Evolutionary conservation across 2,329 filamentous ascomycete genomes (phyloP).

Genomic region (Pseudogymnoascus sp.): DNA sequence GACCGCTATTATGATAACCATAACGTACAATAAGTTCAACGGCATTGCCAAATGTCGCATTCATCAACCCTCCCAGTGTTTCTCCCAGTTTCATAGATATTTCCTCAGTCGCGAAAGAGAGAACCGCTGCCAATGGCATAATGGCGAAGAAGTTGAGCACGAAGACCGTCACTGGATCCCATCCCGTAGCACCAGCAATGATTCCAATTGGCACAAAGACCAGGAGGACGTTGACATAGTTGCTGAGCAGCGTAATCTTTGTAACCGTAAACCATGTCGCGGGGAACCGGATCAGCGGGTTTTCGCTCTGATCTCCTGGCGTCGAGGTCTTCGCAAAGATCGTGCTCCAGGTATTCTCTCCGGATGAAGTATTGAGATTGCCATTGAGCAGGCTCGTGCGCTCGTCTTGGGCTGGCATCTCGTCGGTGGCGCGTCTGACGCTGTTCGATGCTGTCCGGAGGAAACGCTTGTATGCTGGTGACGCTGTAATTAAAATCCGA

Average conservation of each 20-base stretch:
- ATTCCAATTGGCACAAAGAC: slow-evolving; percentile 74
- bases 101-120: slow-evolving; percentile 52
- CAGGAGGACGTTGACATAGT: slow-evolving; percentile 67
- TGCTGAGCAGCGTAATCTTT: slow-evolving; percentile 30
- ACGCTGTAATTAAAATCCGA: neutral
- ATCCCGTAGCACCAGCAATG: slow-evolving; percentile 46
- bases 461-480: neutral
- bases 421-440: neutral
- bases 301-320: slow-evolving; percentile 25
- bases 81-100: slow-evolving; percentile 47
- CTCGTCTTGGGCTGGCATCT: slow-evolving; percentile 20
- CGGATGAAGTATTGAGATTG: slow-evolving; percentile 16
- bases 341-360: slow-evolving; percentile 13
- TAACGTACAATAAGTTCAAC: slow-evolving; percentile 47
- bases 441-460: neutral
- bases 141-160: slow-evolving; percentile 53
- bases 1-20: slow-evolving; percentile 3
- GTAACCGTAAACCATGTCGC: slow-evolving; percentile 23
- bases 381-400: slow-evolving; percentile 22
- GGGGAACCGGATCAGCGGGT: slow-evolving; percentile 23
- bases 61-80: slow-evolving; percentile 49
- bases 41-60: slow-evolving; percentile 43
- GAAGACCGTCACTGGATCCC: slow-evolving; percentile 49
- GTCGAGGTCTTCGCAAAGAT: slow-evolving; percentile 23
- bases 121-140: slow-evolving; percentile 45